Percentiles rank a stretch among this genome's conserved stretches.
Evolutionary conservation across 2,329 filamentous ascomycete species (phyloP).

Genomic region (Fusarium ramigenum): DNA sequence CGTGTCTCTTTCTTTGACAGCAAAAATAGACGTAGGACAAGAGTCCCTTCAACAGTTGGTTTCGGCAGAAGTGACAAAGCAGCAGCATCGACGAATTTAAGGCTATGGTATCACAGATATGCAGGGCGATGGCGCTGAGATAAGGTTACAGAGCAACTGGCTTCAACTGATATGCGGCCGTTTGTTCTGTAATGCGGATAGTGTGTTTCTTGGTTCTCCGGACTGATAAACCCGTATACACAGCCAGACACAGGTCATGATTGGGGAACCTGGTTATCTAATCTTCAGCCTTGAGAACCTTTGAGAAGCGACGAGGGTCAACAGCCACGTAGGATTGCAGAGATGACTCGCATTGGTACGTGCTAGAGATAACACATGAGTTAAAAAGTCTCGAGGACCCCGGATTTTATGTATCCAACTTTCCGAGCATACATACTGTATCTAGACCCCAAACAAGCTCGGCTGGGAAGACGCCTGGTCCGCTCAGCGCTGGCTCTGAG

Average conservation of each 20-base stretch:
- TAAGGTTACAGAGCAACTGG: slow-evolving; percentile 33
- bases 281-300: slow-evolving; percentile 36
- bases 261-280: slow-evolving; percentile 42
- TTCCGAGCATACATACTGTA: no score
- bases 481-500: background rate
- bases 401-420: background rate
- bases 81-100: slow-evolving; percentile 37
- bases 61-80: background rate
- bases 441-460: background rate
- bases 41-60: background rate
- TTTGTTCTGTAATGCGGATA: slow-evolving; percentile 35
- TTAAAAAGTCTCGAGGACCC: background rate
- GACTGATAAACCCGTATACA: slow-evolving; percentile 33
- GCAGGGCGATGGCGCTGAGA: slow-evolving; percentile 30
- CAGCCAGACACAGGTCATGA: slow-evolving; percentile 32
- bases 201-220: slow-evolving; percentile 35
- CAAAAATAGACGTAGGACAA: slow-evolving; percentile 19
- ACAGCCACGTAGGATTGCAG: slow-evolving; percentile 29
- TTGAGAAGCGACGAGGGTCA: slow-evolving; percentile 24
- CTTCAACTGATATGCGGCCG: slow-evolving; percentile 37
- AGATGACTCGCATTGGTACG: slow-evolving; percentile 23
- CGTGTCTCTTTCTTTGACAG: slow-evolving; percentile 27
- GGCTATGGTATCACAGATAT: slow-evolving; percentile 26
- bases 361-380: slow-evolving; percentile 19
- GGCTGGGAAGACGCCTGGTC: background rate